A percentile compares a stretch with the other conserved stretches of the same genome.
Conservation (phyloP, 768 basidiomycete species). For the Lyophyllum atratum region DNA sequence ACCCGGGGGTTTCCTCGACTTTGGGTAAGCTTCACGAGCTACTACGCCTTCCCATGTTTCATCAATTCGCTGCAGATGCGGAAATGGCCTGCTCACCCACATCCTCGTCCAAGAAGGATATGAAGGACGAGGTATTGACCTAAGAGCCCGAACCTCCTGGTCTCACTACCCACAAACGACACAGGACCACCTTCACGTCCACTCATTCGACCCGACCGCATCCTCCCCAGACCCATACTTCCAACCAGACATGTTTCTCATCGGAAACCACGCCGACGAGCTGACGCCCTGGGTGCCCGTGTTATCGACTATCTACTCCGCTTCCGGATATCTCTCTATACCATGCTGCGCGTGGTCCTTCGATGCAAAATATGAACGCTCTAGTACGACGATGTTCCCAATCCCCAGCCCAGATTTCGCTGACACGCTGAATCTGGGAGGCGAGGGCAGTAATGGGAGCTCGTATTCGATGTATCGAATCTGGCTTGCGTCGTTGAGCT, state of each 20-base stretch:
- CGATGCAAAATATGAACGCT: conserved; percentile 64
- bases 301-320: conserved; percentile 60
- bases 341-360: conserved; percentile 92
- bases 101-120: conserved; percentile 87
- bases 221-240: conserved; percentile 26
- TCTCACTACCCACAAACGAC: conserved; percentile 68
- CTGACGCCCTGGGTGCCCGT: conserved; percentile 94
- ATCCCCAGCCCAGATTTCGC: conserved; percentile 26
- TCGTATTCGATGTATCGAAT: conserved; percentile 84
- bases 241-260: conserved; percentile 64
- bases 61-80: conserved; percentile 61
- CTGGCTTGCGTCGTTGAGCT: conserved; percentile 77
- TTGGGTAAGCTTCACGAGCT: conserved; percentile 57
- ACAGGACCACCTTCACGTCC: conserved; percentile 59
- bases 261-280: conserved; percentile 97
- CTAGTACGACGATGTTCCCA: conserved; percentile 35
- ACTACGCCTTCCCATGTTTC: neutral
- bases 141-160: conserved; percentile 88
- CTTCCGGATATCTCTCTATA: conserved; percentile 77
- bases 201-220: conserved; percentile 67
- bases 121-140: conserved; percentile 79
- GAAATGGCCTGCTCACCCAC: conserved; percentile 91
- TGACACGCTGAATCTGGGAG: conserved; percentile 58
- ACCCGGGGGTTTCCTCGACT: conserved; percentile 82
- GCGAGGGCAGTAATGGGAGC: conserved; percentile 59